Base-by-base conservation (phyloP, 78 protist species). In the Speleostelium caveatum region DNA sequence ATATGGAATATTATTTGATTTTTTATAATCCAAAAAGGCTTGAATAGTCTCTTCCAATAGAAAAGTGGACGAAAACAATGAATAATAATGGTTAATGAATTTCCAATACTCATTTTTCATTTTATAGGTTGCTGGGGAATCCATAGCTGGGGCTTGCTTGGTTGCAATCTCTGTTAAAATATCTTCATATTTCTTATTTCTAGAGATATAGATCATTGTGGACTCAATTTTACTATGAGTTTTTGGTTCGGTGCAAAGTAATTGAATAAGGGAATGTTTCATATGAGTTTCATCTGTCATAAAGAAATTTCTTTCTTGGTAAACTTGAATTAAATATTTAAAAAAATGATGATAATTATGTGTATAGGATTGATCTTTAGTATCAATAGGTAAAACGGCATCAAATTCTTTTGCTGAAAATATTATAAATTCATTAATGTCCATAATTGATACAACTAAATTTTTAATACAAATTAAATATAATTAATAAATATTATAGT, bases 341-440 rank as follows among this genome's bases (percentile, higher is more conserved):
- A 83, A 33, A 33, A 69, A 83, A 56, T 83, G 91, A 42, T n/a
- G 5, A 33, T 69, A 83, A 30, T 62, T 55, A 53, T 83, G 91
- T 39, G 38, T n/a, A 72, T 72, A 41, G 24, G 45, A 32, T 24
- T 63, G 22, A 30, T 45, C 53, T 10, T 10, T 45, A 21, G 10
- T 49, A 55, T 1, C 33, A 2, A 32, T 55, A 1, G 91, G 91
- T 32, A 83, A 3, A 22, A 32, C n/a, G 0, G 91, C 78, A 6
- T 69, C 79, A 83, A 83, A 83, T 33, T 83, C 91, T 32, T 83
- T 83, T 38, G 79, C 56, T 5, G 67, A 2, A 72, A 83, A 83
- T 8, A 83, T 60, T 28, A 72, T 10, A 58, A 83, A 83, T 26
- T 80, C 78, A 19, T 80, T 56, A 21, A 80, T 30, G 56, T 67